Conservation (phyloP, 352 stramenopile species). For the Phytophthora cajani region DNA sequence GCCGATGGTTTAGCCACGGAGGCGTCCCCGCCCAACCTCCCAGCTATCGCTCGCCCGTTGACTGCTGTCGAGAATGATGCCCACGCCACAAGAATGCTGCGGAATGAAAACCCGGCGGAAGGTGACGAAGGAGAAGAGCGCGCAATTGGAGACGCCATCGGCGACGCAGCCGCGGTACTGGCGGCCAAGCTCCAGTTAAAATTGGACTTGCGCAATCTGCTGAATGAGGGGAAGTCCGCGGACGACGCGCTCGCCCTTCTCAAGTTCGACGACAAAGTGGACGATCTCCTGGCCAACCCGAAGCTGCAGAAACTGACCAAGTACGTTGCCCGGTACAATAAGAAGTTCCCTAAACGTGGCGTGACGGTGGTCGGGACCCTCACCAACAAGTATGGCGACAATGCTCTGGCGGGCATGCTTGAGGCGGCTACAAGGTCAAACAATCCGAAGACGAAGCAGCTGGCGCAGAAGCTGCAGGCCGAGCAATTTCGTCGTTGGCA, state of each 20-base stretch:
- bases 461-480: not conserved
- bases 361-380: not conserved
- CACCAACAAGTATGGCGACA: not conserved
- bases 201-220: not conserved
- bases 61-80: not conserved
- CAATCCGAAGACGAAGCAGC: not conserved
- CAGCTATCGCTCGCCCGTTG: not conserved
- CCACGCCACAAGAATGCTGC: not conserved
- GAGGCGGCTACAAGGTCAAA: not conserved
- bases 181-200: not conserved
- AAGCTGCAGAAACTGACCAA: not conserved
- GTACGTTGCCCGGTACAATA: not conserved
- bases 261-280: not conserved
- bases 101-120: not conserved
- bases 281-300: not conserved
- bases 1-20: not conserved
- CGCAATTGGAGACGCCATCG: not conserved
- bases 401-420: not conserved
- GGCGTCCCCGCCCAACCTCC: no score
- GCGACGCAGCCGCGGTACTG: not conserved
- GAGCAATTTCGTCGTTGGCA: not conserved
- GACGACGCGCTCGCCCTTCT: not conserved
- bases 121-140: not conserved
- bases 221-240: not conserved
- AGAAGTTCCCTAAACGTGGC: not conserved